Conservation (phyloP, 441 rosid species). For the Eruca vesicaria region DNA sequence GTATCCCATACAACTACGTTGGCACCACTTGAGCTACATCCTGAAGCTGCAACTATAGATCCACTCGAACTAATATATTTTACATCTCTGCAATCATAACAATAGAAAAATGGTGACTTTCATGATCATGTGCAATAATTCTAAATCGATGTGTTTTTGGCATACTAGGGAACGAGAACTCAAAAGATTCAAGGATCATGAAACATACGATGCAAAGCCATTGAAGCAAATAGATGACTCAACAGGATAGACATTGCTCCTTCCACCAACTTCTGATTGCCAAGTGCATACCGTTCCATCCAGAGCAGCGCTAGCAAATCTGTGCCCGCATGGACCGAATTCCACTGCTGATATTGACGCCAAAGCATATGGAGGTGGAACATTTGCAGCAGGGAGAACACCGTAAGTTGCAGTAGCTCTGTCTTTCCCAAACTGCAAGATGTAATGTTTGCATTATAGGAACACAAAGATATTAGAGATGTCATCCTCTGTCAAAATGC, state of each 20-base stretch:
- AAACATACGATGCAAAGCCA: constrained; percentile 78
- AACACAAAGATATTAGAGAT: constrained; percentile 10
- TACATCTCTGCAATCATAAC: constrained; percentile 69
- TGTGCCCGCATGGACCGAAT: constrained; percentile 87
- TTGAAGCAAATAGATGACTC: constrained; percentile 94
- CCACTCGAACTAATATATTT: constrained; percentile 86
- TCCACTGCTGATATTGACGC: constrained; percentile 87
- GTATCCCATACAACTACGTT: constrained; percentile 98
- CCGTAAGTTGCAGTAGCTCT: constrained; percentile 93
- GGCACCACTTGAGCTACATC: constrained; percentile 76
- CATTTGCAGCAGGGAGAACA: constrained; percentile 83
- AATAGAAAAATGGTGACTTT: constrained; percentile 1
- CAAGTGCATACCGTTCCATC: constrained; percentile 95
- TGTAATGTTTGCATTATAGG: constrained; percentile 32
- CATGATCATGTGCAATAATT: not conserved
- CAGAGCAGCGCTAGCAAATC: constrained; percentile 85
- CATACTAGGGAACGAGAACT: not conserved
- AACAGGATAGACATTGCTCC: constrained; percentile 77
- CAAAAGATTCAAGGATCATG: constrained; percentile 20
- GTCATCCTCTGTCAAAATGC: not conserved
- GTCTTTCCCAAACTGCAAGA: constrained; percentile 76
- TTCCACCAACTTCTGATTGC: constrained; percentile 96
- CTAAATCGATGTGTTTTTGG: not conserved
- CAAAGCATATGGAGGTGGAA: constrained; percentile 89
- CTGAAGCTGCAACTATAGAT: constrained; percentile 88